Evolutionary conservation across 1,284 basidiomycete species (phyloP), one percentile per base, ranked within the genome.

Genomic region (Xerocomus nothofagi): DNA sequence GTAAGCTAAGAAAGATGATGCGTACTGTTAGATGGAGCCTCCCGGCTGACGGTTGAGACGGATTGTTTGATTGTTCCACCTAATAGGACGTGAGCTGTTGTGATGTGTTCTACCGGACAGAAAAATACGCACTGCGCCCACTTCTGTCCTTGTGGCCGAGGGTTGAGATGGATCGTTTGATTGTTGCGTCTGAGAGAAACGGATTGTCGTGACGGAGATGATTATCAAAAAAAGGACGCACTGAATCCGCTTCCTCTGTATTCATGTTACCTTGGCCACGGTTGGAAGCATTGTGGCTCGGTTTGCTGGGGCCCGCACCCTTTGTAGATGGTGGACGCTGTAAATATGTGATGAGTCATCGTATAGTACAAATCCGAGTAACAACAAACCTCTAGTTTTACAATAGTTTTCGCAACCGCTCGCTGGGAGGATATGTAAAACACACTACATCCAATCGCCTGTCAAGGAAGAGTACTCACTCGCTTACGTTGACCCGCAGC

Each of bases 281-380:
- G 1, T 3, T 6, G 1, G 21, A 12, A 5, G 4, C 0, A 4
- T 2, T 15, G 2, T 11, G 4, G 10, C 12, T 39, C 10, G 20
- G 10, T 12, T 4, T 9, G 1, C 23, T 20, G 9, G 39, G 8
- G 18, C 2, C 14, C 20, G 39, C 2, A 41, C 14, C 3, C 15
- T 21, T 41, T 14, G 15, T 3, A 15, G 9, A 4, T 3, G 20
- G 2, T 39, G n/a, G 38, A 11, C 3, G 1, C 31, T 41, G 10
- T 40, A n/a, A 4, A 34, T 2, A 10, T 8, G 20, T 12, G 14
- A 23, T 38, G 11, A 38, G 15, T 12, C 10, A 2, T 7, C 17
- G 20, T 3, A 34, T n/a, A n/a, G n/a, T n/a, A 12, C 6, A 38
- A 17, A 31, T 14, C 10, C n/a, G 21, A 17, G 37, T n/a, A 17